Percentiles rank a stretch among this genome's conserved stretches.
Conservation (phyloP, 2,329 filamentous ascomycete genomes). For the Nannizziopsis barbatae region DNA sequence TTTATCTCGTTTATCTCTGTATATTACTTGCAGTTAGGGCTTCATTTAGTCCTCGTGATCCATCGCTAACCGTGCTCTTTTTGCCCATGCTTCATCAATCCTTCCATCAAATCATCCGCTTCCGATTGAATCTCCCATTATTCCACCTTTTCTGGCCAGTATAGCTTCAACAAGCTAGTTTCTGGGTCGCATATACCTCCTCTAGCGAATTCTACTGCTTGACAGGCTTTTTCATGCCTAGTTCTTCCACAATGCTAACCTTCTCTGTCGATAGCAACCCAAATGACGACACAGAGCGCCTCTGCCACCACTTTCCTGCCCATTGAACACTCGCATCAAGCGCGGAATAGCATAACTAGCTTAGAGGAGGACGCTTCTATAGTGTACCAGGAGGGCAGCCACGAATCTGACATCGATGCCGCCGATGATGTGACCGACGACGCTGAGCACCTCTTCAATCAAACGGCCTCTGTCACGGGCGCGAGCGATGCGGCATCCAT, state of each 20-base stretch:
- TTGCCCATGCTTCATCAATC: slow-evolving; percentile 16
- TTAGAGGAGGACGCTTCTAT: neutral
- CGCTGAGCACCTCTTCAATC: slow-evolving; percentile 1
- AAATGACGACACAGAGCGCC: slow-evolving; percentile 37
- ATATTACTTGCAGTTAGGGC: neutral
- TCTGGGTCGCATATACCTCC: slow-evolving; percentile 28
- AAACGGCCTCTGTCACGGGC: neutral
- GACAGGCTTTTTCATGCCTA: slow-evolving; percentile 18
- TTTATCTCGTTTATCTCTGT: neutral
- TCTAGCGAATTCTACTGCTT: slow-evolving; percentile 15
- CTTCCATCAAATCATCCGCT: slow-evolving; percentile 32
- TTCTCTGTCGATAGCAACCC: slow-evolving; percentile 29
- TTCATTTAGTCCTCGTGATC: neutral
- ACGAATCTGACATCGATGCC: slow-evolving; percentile 17
- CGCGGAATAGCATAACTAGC: neutral
- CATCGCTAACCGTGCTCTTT: neutral
- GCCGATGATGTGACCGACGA: slow-evolving; percentile 7
- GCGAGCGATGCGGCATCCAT: slow-evolving; percentile 3
- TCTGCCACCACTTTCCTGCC: neutral
- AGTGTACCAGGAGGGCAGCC: slow-evolving; percentile 2
- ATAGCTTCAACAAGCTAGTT: slow-evolving; percentile 19
- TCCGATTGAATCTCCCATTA: slow-evolving; percentile 24
- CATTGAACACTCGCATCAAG: neutral
- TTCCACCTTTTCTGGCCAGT: slow-evolving; percentile 21
- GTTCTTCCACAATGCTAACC: slow-evolving; percentile 33